Base-by-base conservation (phyloP, 2,329 filamentous ascomycete species). In the Paecilomyces fulvus region DNA sequence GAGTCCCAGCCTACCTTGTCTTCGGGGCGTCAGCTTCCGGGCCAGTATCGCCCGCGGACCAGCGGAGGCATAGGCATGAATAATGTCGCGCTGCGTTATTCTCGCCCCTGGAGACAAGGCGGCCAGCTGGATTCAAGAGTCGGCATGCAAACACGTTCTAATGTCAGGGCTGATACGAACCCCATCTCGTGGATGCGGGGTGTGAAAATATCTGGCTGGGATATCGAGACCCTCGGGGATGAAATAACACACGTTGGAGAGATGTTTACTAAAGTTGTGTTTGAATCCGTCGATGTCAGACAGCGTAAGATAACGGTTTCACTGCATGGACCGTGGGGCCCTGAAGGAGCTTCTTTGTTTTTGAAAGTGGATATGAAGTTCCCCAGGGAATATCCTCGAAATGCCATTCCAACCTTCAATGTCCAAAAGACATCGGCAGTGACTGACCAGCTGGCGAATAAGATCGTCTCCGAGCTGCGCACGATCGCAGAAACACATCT, bases 121-220 rank as follows among this genome's bases (percentile, higher is more conserved):
- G 73, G 75, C 11, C 77, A 77, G 33, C 76, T 79, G 65, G 79
- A 77, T 49, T 75, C 77, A 21, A 70, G 73, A 49, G 67, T 74
- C 46, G 77, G 75, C 20, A 78, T 78, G 65, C 77, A 80, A 59
- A 76, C 77, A 23, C 75, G 75, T 46, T 75, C 75, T 20, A 72
- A 70, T 43, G 63, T 75, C 55, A 75, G 75, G 52, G 77, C 76
- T 46, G 78, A 81, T 55, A 78, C 79, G 21, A 83, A 83, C 56
- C 80, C 82, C 14, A 84, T 86, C 55, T 76, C 79, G 1, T 86
- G 83, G 83, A 84, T 86, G 80, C 80, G 81, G 56, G 83, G 83
- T 53, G 82, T 86, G 46, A 85, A 83, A 60, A 83, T 86, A 55
- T 76, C 75, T 2, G 74, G 74, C 28, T 76, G 76, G 80, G 78